These are phyloP conservation scores for Sisymbrium irio DNA, from an alignment of 345 rosid species.

Conservation along the genomic window DNA sequence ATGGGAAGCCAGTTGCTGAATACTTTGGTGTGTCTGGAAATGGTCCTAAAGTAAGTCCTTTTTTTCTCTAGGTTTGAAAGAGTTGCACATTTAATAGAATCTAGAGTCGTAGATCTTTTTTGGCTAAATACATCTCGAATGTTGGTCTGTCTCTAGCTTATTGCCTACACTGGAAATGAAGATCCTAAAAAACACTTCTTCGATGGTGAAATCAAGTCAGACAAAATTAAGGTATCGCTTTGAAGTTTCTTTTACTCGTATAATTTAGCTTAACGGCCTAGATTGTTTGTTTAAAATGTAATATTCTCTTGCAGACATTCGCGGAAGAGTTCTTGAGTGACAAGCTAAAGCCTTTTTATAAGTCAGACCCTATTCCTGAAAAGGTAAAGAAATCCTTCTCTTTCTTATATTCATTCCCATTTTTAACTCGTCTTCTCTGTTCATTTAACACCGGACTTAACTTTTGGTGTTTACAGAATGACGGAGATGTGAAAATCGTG, in stretches of 20 bases:
- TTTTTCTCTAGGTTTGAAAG: background rate
- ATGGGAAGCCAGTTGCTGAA: slow-evolving; percentile 88
- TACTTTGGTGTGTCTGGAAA: slow-evolving; percentile 78
- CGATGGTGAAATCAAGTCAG: slow-evolving; percentile 65
- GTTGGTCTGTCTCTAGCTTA: slow-evolving; percentile 45
- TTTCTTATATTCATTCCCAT: slow-evolving; percentile 18
- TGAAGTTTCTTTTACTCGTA: slow-evolving; percentile 1
- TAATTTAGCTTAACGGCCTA: background rate
- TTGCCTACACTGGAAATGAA: slow-evolving; percentile 88
- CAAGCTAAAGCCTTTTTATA: slow-evolving; percentile 84
- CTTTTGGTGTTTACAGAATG: slow-evolving; percentile 52
- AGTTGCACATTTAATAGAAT: background rate
- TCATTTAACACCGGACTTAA: slow-evolving; percentile 16
- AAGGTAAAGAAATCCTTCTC: slow-evolving; percentile 43
- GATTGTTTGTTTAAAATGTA: background rate
- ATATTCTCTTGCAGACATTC: slow-evolving; percentile 51
- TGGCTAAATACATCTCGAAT: background rate
- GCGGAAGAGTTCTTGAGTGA: slow-evolving; percentile 71
- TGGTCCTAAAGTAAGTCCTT: slow-evolving; percentile 53
- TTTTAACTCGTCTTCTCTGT: background rate
- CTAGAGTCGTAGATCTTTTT: background rate
- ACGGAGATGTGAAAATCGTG: slow-evolving; percentile 93
- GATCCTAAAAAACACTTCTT: slow-evolving; percentile 65
- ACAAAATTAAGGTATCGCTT: slow-evolving; percentile 63
- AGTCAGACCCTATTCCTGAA: slow-evolving; percentile 94